A percentile compares a stretch with the other conserved stretches of the same genome.
Evolutionary conservation across 2,329 filamentous ascomycete species (phyloP).

Genomic region (Botryotinia convoluta): DNA sequence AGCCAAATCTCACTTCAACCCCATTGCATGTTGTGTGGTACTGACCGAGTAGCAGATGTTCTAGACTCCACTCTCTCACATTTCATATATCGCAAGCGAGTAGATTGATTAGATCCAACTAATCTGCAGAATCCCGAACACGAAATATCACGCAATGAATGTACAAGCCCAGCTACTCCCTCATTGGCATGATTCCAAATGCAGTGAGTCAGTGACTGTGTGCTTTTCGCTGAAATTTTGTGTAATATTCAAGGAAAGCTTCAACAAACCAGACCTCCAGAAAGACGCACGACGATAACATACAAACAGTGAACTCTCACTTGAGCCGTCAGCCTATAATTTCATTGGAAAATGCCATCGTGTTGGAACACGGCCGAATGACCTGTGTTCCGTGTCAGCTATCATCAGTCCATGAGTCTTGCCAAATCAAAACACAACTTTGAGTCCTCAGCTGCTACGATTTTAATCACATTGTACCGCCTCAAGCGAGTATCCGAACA

Average conservation of each 20-base stretch:
- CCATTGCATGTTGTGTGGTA: neutral
- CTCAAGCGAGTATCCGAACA: neutral
- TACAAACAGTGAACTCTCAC: neutral
- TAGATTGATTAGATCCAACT: slow-evolving; percentile 10
- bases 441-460: neutral
- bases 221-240: neutral
- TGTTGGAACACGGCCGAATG: slow-evolving; percentile 5
- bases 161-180: neutral
- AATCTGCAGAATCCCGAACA: neutral
- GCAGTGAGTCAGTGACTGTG: neutral
- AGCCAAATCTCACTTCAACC: neutral
- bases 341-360: slow-evolving; percentile 5
- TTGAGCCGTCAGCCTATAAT: slow-evolving; percentile 3
- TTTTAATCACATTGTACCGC: slow-evolving; percentile 1
- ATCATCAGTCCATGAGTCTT: neutral
- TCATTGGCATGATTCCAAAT: neutral
- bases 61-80: neutral
- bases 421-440: neutral
- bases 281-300: neutral
- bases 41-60: neutral
- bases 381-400: slow-evolving; percentile 5
- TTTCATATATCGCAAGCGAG: neutral
- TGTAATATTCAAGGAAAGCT: neutral
- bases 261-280: neutral
- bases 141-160: slow-evolving; percentile 1